Evolutionary conservation across 2,329 filamentous ascomycete species (phyloP), one percentile per base, ranked within the genome.

Genomic region (Calonectria honghensis): DNA sequence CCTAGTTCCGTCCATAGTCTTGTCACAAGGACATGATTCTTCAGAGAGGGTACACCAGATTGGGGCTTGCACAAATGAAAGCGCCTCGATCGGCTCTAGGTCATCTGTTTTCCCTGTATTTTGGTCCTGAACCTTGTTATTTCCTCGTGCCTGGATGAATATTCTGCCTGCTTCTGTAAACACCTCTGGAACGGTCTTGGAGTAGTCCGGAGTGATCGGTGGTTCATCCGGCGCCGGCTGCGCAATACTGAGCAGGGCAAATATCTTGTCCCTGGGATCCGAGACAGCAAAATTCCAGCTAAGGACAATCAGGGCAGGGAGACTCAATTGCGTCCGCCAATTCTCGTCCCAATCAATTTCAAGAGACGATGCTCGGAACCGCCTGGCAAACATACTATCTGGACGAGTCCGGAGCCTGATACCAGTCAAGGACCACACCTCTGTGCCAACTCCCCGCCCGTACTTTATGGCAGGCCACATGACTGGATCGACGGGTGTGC

Each of bases 381-480:
- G 20, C 10, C n/a, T 48, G 20, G 45, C 45, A 48, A 48, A 48
- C 24, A 48, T 24, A 24, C n/a, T 48, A 13, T 48, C 45, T 48
- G 45, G 45, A 13, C 45, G 45, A 54, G 41, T 48, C 10, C 45
- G 7, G 13, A 48, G 45, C 45, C 45, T 48, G 20, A 48, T 48
- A 11, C 45, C 45, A 48, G 45, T 48, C 45, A 48, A 48, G n/a
- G 45, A 48, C 45, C 45, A 48, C n/a, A 48, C 45, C 45, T 48
- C 45, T 48, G 45, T 48, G 2, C 45, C 45, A 13, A 24, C 45
- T 9, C 45, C 45, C n/a, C 45, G 45, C 20, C 45, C 45, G 45
- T 48, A 48, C 45, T 48, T 48, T 48, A 48, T 48, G n/a, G 45
- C 45, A 24, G 45, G 45, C 45, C 45, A 48, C 45, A 48, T 48